Base-by-base conservation (phyloP, 306 rosid genomes). In the Malus sieversii region DNA sequence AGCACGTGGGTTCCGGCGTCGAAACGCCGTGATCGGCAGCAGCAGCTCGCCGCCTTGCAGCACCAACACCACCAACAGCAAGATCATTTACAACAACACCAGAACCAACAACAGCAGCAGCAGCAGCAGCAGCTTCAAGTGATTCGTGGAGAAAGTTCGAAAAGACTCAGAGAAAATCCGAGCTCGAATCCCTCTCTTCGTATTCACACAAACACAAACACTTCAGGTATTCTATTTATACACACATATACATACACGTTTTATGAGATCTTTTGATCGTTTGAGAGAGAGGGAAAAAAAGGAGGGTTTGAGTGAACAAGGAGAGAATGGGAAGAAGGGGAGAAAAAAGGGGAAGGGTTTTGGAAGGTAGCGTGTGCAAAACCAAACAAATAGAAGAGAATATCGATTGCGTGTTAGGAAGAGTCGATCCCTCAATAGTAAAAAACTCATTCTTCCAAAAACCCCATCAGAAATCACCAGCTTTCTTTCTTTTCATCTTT, bases 1-100 rank as follows among this genome's bases (percentile, higher is more conserved):
- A 92, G 98, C 81, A 96, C 99, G 25, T 96, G 99, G 99, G 97
- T 92, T 9, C 92, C 99, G 1, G 98, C 98, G 5, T 66, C 98
- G 0, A 85, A 80, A 23, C 95, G 98, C 20, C 88, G 98, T 0
- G 97, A 95, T 46, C 46, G 97, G 52, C 98, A 80, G n/a, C 86
- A 89, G 7, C 86, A 82, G 4, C 74, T 64, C 46, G 19, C 80
- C 1, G 22, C 78, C 12, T 42, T 71, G 27, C 88, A 81, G 8
- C 87, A 84, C 0, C 87, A 76, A 0, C 88, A 80, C 0, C 84
- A 71, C 0, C 80, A 45, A 1, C 82, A 72, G 4, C 22, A 64
- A 64, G 7, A 18, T 8, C 45, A 64, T 8, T 10, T 14, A 7
- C 45, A 64, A 18, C 68, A 8, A 33, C 68, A 27, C 16, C 35